phyloP scores from a whole-genome alignment of 2,329 filamentous ascomycete genomes.

The Ascomycota sp. region DNA sequence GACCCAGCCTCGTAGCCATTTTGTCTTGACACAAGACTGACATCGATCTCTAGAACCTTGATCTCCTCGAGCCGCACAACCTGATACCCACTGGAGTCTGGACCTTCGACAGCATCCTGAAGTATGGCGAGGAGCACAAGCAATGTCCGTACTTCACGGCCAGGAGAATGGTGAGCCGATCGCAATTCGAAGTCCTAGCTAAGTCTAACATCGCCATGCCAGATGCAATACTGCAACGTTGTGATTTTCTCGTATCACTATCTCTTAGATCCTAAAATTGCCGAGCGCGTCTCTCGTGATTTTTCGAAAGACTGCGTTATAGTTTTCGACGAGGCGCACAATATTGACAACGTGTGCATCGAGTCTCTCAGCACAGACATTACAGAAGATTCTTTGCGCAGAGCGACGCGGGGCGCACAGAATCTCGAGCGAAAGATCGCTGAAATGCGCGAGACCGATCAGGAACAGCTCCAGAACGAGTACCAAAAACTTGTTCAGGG shows the following conservation, averaged over 20 bases:
- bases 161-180: constrained; percentile 54
- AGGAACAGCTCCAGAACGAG: constrained; percentile 83
- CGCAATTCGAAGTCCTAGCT: neutral
- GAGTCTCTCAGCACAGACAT: constrained; percentile 93
- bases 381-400: constrained; percentile 82
- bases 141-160: constrained; percentile 97
- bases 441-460: constrained; percentile 91
- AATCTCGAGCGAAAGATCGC: constrained; percentile 81
- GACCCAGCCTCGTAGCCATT: neutral
- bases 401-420: constrained; percentile 73
- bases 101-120: constrained; percentile 74
- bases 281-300: constrained; percentile 83
- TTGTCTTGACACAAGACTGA: constrained; percentile 2
- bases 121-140: constrained; percentile 85
- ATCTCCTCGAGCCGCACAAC: constrained; percentile 85
- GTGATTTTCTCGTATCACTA: constrained; percentile 99
- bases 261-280: constrained; percentile 91
- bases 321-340: constrained; percentile 96
- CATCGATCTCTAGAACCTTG: constrained; percentile 46
- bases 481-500: constrained; percentile 92
- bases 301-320: constrained; percentile 97
- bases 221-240: constrained; percentile 98
- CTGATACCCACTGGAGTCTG: constrained; percentile 88
- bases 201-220: constrained; percentile 2
- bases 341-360: constrained; percentile 98